A percentile compares a stretch with the other conserved stretches of the same genome.
Conservation (phyloP, 2,329 filamentous ascomycete genomes). For the Aureobasidium namibiae region DNA sequence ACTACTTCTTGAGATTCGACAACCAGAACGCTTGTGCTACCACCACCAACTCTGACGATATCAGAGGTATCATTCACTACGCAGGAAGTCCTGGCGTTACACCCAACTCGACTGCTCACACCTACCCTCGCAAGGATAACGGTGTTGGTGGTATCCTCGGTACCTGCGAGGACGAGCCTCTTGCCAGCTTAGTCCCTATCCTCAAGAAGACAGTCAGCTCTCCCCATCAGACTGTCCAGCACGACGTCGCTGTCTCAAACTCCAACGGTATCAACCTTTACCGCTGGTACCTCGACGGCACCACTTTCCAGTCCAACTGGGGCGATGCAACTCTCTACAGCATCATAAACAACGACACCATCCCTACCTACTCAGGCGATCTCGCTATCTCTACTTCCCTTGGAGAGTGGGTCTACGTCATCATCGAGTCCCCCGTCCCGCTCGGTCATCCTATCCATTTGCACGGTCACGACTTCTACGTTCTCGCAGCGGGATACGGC, state of each 20-base stretch:
- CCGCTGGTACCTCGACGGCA: conserved; percentile 34
- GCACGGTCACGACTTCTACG: conserved; percentile 39
- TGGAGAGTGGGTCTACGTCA: conserved; percentile 34
- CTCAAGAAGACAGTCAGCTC: conserved; percentile 19
- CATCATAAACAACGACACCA: conserved; percentile 26
- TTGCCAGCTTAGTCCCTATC: conserved; percentile 25
- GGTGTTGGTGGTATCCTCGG: conserved; percentile 6
- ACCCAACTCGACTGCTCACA: conserved; percentile 25
- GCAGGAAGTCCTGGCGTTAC: conserved; percentile 19
- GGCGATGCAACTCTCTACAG: conserved; percentile 31
- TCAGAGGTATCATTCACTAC: conserved; percentile 30
- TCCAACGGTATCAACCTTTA: conserved; percentile 26
- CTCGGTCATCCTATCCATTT: conserved; percentile 24
- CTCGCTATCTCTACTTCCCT: conserved; percentile 28
- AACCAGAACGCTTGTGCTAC: conserved; percentile 32
- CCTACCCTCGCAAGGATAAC: conserved; percentile 22
- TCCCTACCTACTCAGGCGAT: conserved; percentile 26
- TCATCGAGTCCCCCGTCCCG: conserved; percentile 32
- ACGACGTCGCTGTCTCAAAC: conserved; percentile 25
- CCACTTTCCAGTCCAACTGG: conserved; percentile 32
- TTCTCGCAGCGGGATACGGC: conserved; percentile 30
- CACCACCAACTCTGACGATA: conserved; percentile 26
- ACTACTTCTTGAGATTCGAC: conserved; percentile 29
- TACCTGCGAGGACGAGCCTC: conserved; percentile 28
- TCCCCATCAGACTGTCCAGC: conserved; percentile 20